Evolutionary conservation across 257 asterid genomes (phyloP).

Genomic region (Solanum virginianum): DNA sequence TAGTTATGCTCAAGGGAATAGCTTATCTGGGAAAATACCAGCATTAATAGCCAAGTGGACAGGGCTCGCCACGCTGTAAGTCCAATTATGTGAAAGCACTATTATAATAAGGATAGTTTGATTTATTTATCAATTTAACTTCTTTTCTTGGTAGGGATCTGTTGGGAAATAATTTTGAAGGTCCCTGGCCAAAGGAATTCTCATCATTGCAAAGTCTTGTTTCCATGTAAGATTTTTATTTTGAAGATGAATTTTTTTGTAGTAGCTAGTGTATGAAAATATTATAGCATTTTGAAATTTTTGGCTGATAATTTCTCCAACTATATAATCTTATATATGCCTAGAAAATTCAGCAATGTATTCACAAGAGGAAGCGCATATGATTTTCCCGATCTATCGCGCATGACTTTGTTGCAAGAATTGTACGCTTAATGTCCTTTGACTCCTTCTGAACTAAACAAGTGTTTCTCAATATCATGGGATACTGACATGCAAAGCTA

Average conservation of each 20-base stretch:
- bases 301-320: neutral
- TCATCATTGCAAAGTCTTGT: neutral
- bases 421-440: neutral
- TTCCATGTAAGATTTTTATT: neutral
- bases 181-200: neutral
- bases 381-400: neutral
- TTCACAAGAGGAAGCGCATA: neutral
- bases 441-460: neutral
- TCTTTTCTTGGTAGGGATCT: neutral
- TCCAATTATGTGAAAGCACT: neutral
- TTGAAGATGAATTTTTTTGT: neutral
- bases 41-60: neutral
- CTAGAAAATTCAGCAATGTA: neutral
- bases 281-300: neutral
- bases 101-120: neutral
- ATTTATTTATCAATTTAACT: neutral
- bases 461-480: neutral
- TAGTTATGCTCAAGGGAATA: neutral
- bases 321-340: neutral
- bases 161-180: conserved; percentile 11
- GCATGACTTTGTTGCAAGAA: neutral
- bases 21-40: neutral
- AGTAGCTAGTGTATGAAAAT: neutral
- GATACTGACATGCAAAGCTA: neutral
- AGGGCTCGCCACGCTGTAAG: neutral